Evolutionary conservation across 495 filamentous ascomycete genomes (phyloP).

Genomic region (Talaromyces thailandensis): DNA sequence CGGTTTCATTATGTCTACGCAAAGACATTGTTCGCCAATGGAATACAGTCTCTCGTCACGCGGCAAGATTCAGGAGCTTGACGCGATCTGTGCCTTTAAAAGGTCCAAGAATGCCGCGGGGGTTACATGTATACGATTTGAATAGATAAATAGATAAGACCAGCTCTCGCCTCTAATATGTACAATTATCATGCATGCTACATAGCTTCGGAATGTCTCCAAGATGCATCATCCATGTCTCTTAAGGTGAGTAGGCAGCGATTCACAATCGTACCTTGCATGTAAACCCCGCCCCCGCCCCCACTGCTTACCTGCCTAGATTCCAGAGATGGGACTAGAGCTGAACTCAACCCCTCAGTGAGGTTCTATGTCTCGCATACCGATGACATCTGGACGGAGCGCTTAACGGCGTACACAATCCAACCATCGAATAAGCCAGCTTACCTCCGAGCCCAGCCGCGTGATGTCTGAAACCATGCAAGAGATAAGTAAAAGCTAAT

Average conservation of each 20-base stretch:
- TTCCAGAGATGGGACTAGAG: background rate
- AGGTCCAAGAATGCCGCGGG: background rate
- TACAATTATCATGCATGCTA: background rate
- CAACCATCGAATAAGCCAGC: background rate
- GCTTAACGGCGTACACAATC: background rate
- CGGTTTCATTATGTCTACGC: constrained; percentile 14
- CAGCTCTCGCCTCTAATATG: background rate
- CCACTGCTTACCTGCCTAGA: background rate
- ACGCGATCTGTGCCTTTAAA: background rate
- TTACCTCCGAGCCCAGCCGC: background rate
- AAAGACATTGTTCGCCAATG: constrained; percentile 14
- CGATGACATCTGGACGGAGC: background rate
- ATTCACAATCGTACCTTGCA: background rate
- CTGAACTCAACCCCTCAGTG: background rate
- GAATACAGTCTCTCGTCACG: constrained; percentile 8
- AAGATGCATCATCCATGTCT: background rate
- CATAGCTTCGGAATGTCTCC: background rate
- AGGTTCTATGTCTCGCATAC: background rate
- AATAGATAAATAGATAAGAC: background rate
- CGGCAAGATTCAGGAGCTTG: background rate
- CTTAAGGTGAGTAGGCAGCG: background rate
- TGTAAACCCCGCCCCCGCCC: background rate
- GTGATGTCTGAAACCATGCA: background rate
- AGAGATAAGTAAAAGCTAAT: background rate
- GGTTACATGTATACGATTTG: background rate